These are phyloP conservation scores for Macadamia integrifolia DNA, from an alignment of 164 flowering plant species.

Conservation along the genomic window DNA sequence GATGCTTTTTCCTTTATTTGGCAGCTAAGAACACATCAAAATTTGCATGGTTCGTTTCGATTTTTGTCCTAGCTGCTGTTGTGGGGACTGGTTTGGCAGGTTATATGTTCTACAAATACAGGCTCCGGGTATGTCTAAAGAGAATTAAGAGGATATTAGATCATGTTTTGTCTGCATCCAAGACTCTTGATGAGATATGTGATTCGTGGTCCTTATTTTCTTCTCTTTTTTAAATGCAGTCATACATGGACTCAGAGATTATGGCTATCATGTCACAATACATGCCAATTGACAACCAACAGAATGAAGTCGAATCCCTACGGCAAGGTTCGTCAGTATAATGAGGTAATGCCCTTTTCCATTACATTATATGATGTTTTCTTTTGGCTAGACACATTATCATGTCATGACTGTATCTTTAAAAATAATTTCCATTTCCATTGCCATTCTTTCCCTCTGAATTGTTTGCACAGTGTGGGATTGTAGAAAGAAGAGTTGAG, in stretches of 20 bases:
- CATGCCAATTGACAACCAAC: constrained; percentile 82
- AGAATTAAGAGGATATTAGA: neutral
- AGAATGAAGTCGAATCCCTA: constrained; percentile 47
- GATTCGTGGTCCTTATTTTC: neutral
- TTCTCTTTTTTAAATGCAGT: constrained; percentile 35
- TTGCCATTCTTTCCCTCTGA: neutral
- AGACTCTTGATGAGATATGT: no score
- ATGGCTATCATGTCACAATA: constrained; percentile 97
- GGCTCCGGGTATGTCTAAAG: constrained; percentile 55
- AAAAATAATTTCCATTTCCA: neutral
- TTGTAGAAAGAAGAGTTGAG: neutral
- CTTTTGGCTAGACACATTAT: neutral
- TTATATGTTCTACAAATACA: constrained; percentile 84
- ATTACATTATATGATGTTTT: neutral
- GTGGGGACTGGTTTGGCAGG: constrained; percentile 56
- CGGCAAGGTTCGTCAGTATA: constrained; percentile 40
- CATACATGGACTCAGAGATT: constrained; percentile 95
- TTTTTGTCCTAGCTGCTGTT: constrained; percentile 47
- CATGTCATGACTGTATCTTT: neutral
- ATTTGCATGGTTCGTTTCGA: constrained; percentile 45
- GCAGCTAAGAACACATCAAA: constrained; percentile 53
- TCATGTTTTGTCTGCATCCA: no score
- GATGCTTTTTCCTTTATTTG: constrained; percentile 3
- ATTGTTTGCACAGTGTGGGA: neutral
- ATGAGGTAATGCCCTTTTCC: constrained; percentile 13